These are phyloP conservation scores for Flagelloscypha sp. DNA, from an alignment of 768 basidiomycete genomes.

Conservation along the genomic window DNA sequence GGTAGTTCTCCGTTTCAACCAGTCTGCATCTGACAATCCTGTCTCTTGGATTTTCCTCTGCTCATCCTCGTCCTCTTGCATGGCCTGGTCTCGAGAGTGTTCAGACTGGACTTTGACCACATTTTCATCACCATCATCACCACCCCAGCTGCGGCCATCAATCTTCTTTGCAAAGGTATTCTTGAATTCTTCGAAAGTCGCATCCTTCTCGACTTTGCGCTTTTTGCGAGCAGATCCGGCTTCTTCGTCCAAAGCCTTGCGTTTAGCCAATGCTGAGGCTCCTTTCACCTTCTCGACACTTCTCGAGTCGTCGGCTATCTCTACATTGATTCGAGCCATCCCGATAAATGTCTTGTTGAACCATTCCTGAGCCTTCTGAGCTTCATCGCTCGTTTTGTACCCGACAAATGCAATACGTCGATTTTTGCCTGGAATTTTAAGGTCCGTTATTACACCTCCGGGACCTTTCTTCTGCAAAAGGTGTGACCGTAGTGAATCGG, in stretches of 20 bases:
- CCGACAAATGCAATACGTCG: constrained; percentile 91
- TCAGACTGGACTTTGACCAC: background rate
- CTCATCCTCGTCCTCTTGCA: constrained; percentile 8
- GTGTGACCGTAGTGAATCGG: constrained; percentile 55
- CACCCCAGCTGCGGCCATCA: constrained; percentile 1
- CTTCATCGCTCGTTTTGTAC: constrained; percentile 75
- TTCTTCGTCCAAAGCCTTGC: constrained; percentile 71
- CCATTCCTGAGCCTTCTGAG: constrained; percentile 67
- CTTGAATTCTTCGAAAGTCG: constrained; percentile 33
- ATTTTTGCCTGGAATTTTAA: constrained; percentile 66
- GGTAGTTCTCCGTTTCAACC: constrained; percentile 66
- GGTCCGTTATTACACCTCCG: constrained; percentile 72
- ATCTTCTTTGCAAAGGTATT: constrained; percentile 1
- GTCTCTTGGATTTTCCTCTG: constrained; percentile 11
- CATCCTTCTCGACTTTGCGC: constrained; percentile 24
- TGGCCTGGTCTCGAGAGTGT: background rate
- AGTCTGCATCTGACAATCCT: constrained; percentile 60
- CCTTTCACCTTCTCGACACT: constrained; percentile 52
- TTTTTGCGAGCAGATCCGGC: constrained; percentile 42
- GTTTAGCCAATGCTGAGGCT: constrained; percentile 51
- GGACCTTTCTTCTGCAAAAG: constrained; percentile 57
- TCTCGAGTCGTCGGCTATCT: constrained; percentile 53
- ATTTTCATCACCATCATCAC: too few species aligned
- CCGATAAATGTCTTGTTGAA: constrained; percentile 81
- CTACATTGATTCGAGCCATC: constrained; percentile 67